Evolutionary conservation across 2,329 filamentous ascomycete species (phyloP), one percentile per base, ranked within the genome.

Genomic region (Fusarium penzigii): DNA sequence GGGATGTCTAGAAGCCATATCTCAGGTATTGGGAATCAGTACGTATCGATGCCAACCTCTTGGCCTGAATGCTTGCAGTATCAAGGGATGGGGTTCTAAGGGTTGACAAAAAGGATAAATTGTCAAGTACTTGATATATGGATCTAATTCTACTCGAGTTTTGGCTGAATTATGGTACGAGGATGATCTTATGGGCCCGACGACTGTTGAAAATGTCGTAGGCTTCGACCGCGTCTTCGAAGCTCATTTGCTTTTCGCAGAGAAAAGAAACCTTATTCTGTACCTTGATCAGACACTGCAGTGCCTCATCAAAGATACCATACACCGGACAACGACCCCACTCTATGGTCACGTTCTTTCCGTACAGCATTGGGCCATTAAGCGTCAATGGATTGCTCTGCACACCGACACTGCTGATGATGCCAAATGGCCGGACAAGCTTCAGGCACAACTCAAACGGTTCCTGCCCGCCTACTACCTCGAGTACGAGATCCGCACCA

Each of bases 401-500:
- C 17, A 89, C 87, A 3, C 87, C 86, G 49, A 89, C 86, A 59
- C 84, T 88, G 51, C 82, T 85, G 56, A 90, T 86, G 25, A 79
- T 80, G 2, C 87, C 87, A 75, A 82, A 90, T 1, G 87, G 86
- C 41, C 87, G 77, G 48, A 90, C 65, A 13, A 58, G 47, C 39
- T 89, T 85, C 67, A 84, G 89, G 0, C 80, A 86, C 49, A 84
- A 87, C 61, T 77, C 80, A 64, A 90, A 68, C 4, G 87, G 87
- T 38, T 82, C 79, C 53, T 82, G 86, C 56, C 85, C 71, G 0
- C 87, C 87, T 14, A 90, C 87, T 4, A 88, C 85, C 68, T 90
- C 87, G 59, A 95, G 85, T 3, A 92, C 84, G 2, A 88, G 83
- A 72, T 96, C 91, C 8, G 90, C 91, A 8, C 91, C 91, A n/a